These are phyloP conservation scores for Thozetella sp. DNA, from an alignment of 495 filamentous ascomycete genomes.

Conservation along the genomic window DNA sequence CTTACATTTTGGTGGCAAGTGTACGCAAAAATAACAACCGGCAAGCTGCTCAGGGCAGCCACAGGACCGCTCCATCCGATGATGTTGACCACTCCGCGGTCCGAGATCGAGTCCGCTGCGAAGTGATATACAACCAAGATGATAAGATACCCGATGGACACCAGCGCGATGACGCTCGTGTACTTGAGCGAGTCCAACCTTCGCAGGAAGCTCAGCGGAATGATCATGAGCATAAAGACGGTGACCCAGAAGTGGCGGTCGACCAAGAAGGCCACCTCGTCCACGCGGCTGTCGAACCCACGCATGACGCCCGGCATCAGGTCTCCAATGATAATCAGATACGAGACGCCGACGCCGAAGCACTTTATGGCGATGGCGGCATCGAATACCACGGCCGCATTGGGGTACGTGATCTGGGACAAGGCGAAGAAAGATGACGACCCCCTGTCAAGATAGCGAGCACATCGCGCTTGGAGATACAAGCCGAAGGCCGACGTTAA, in stretches of 20 bases:
- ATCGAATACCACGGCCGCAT: slow-evolving; percentile 94
- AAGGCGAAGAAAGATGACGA: slow-evolving; percentile 83
- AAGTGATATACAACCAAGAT: slow-evolving; percentile 92
- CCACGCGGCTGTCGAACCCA: slow-evolving; percentile 63
- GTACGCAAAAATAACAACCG: slow-evolving; percentile 96
- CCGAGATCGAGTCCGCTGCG: slow-evolving; percentile 71
- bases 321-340: slow-evolving; percentile 98
- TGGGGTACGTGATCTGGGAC: slow-evolving; percentile 94
- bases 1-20: slow-evolving; percentile 97
- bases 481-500: slow-evolving; percentile 87
- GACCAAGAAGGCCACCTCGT: slow-evolving; percentile 66
- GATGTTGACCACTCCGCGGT: slow-evolving; percentile 71
- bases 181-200: slow-evolving; percentile 95
- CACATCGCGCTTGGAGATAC: slow-evolving; percentile 91
- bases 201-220: slow-evolving; percentile 89
- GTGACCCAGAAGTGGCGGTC: slow-evolving; percentile 98
- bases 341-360: slow-evolving; percentile 95
- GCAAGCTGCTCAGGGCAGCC: slow-evolving; percentile 80
- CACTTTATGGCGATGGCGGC: slow-evolving; percentile 96
- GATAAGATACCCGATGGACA: slow-evolving; percentile 93
- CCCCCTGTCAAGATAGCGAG: slow-evolving; percentile 88
- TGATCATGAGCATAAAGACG: slow-evolving; percentile 95
- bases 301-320: slow-evolving; percentile 93
- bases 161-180: slow-evolving; percentile 86
- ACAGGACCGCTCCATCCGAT: slow-evolving; percentile 79